These are phyloP conservation scores for Balansia obtecta DNA, from an alignment of 2,329 filamentous ascomycete genomes.

Conservation along the genomic window DNA sequence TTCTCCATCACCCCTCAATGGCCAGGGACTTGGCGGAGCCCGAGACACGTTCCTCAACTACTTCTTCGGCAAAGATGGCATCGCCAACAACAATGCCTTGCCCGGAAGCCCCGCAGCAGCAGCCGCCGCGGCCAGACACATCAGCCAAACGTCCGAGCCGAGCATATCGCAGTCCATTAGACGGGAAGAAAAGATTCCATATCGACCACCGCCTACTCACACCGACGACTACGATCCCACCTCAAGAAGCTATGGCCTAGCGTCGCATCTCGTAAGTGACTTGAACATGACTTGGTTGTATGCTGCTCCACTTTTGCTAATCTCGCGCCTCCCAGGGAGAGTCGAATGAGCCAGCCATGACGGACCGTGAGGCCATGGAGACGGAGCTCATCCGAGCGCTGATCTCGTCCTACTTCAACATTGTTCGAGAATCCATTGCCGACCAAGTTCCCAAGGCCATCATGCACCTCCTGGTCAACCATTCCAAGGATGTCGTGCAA, in stretches of 20 bases:
- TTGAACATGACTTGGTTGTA: not conserved
- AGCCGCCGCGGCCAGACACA: conserved; percentile 41
- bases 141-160: conserved; percentile 67
- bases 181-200: conserved; percentile 47
- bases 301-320: not conserved
- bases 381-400: conserved; percentile 93
- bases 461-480: conserved; percentile 97
- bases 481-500: conserved; percentile 95
- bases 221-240: conserved; percentile 32
- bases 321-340: conserved; percentile 29
- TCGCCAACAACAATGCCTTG: conserved; percentile 27
- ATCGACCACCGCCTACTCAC: conserved; percentile 33
- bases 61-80: conserved; percentile 93
- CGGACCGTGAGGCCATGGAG: conserved; percentile 91
- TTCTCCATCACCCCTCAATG: conserved; percentile 42
- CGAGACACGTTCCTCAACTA: conserved; percentile 95
- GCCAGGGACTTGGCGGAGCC: conserved; percentile 47
- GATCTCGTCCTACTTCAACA: conserved; percentile 98
- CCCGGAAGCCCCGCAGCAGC: conserved; percentile 18
- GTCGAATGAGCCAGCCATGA: conserved; percentile 71
- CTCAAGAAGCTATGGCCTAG: conserved; percentile 26
- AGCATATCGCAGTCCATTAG: conserved; percentile 77
- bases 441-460: conserved; percentile 98
- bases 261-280: conserved; percentile 46
- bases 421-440: conserved; percentile 95